Evolutionary conservation across 768 basidiomycete species (phyloP).

Genomic region (Trametes elegans): DNA sequence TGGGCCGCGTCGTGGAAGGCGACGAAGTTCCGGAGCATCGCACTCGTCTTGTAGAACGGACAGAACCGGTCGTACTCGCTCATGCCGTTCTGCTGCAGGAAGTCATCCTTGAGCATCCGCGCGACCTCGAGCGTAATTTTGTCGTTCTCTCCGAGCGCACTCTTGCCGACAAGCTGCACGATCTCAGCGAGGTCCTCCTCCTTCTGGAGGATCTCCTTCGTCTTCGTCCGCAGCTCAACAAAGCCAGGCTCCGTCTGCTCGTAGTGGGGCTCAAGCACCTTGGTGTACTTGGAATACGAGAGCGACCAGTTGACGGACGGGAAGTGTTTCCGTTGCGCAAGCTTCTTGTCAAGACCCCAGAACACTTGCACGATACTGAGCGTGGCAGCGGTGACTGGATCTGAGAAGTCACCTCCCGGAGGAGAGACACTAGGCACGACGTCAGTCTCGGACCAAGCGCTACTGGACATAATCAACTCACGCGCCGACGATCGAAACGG

Average conservation of each 20-base stretch:
- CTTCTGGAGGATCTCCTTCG: conserved; percentile 97
- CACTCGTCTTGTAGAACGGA: conserved; percentile 98
- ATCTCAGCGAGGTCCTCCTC: conserved; percentile 99
- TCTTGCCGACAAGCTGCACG: conserved; percentile 99
- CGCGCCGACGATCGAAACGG: conserved; percentile 99
- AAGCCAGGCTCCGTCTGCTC: conserved; percentile 92
- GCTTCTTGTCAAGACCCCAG: conserved; percentile 99
- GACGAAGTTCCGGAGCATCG: conserved; percentile 94
- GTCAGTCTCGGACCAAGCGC: conserved; percentile 2
- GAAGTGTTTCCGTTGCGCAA: conserved; percentile 98
- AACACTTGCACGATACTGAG: conserved; percentile 99
- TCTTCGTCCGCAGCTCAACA: conserved; percentile 85
- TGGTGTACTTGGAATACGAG: conserved; percentile 99
- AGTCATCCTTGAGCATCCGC: conserved; percentile 95
- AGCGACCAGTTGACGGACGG: conserved; percentile 99
- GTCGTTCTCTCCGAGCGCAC: conserved; percentile 93
- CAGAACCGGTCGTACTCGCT: conserved; percentile 97
- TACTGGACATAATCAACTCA: conserved; percentile 43
- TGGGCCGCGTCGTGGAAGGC: conserved; percentile 90
- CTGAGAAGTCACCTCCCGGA: conserved; percentile 98
- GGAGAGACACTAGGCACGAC: conserved; percentile 76
- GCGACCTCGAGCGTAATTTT: conserved; percentile 99
- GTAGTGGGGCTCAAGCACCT: conserved; percentile 90
- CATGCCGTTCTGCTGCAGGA: conserved; percentile 98
- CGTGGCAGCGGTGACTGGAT: conserved; percentile 96